These are phyloP conservation scores for Diplodia mutila DNA, from an alignment of 2,329 filamentous ascomycete genomes.

Conservation along the genomic window DNA sequence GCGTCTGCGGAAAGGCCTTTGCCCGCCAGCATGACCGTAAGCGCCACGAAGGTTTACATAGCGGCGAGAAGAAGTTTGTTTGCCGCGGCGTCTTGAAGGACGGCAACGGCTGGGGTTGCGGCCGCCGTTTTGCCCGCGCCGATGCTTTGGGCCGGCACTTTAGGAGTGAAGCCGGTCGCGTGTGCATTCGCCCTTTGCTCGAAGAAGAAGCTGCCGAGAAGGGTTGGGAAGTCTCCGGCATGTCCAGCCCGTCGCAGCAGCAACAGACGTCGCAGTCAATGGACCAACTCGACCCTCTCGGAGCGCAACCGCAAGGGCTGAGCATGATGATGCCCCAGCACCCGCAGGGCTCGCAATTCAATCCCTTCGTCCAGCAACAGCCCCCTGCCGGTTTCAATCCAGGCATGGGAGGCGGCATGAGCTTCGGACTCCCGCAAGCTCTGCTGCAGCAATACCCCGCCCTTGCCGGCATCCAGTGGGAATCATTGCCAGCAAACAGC, in stretches of 20 bases:
- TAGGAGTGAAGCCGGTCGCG: slow-evolving; percentile 88
- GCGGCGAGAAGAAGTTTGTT: slow-evolving; percentile 97
- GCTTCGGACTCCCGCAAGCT: slow-evolving; percentile 76
- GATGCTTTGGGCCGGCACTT: slow-evolving; percentile 95
- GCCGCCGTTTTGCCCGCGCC: slow-evolving; percentile 88
- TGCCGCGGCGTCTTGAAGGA: slow-evolving; percentile 89
- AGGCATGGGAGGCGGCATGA: slow-evolving; percentile 34
- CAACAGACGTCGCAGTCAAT: slow-evolving; percentile 26
- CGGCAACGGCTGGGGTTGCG: slow-evolving; percentile 87
- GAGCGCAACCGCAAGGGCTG: slow-evolving; percentile 35
- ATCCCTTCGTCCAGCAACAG: slow-evolving; percentile 23
- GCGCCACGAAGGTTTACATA: slow-evolving; percentile 93
- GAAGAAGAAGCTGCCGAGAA: slow-evolving; percentile 91
- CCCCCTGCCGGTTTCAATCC: slow-evolving; percentile 29
- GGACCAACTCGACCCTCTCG: slow-evolving; percentile 31
- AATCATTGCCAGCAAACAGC: slow-evolving; percentile 67
- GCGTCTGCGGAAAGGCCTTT: slow-evolving; percentile 95
- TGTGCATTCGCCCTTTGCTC: slow-evolving; percentile 95
- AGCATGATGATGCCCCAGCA: slow-evolving; percentile 41
- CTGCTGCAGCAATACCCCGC: slow-evolving; percentile 91
- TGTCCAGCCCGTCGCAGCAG: slow-evolving; percentile 58
- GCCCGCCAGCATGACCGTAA: slow-evolving; percentile 97
- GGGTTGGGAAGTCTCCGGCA: slow-evolving; percentile 64
- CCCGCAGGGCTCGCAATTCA: slow-evolving; percentile 33
- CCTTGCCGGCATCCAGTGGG: slow-evolving; percentile 88